Conservation (phyloP, 1,284 basidiomycete species). For the Vanrija sp. region DNA sequence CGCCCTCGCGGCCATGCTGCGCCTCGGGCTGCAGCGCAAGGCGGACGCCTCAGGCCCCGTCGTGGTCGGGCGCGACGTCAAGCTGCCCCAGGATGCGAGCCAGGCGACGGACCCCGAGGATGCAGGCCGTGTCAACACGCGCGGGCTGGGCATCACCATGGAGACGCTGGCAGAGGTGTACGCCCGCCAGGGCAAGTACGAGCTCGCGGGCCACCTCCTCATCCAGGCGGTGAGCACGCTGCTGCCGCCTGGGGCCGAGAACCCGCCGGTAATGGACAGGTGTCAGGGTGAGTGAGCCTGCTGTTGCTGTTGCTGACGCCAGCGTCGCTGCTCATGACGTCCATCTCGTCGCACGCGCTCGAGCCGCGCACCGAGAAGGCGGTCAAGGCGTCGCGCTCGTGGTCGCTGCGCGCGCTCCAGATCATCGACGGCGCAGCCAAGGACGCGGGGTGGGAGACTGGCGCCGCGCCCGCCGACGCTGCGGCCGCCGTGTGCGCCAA, state of each 20-base stretch:
- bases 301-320: neutral
- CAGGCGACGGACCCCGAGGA: constrained; percentile 19
- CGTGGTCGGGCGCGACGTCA: constrained; percentile 38
- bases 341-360: constrained; percentile 43
- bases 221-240: constrained; percentile 45
- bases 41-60: constrained; percentile 16
- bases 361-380: constrained; percentile 34
- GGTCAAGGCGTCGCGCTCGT: constrained; percentile 38
- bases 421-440: constrained; percentile 34
- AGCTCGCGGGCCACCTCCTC: constrained; percentile 41
- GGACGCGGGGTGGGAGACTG: constrained; percentile 14
- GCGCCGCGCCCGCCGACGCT: constrained; percentile 13
- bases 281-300: constrained; percentile 32
- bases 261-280: constrained; percentile 31
- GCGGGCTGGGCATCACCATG: constrained; percentile 49
- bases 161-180: constrained; percentile 46
- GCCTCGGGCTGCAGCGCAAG: constrained; percentile 25
- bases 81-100: constrained; percentile 25
- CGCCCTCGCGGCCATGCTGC: constrained; percentile 40
- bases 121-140: constrained; percentile 37
- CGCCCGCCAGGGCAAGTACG: constrained; percentile 37
- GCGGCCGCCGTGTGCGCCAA: constrained; percentile 30
- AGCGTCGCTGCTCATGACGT: constrained; percentile 41
- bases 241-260: constrained; percentile 30
- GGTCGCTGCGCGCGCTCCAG: constrained; percentile 43